Evolutionary conservation across 805 yeast species (phyloP).

Genomic region (Candida anglica): DNA sequence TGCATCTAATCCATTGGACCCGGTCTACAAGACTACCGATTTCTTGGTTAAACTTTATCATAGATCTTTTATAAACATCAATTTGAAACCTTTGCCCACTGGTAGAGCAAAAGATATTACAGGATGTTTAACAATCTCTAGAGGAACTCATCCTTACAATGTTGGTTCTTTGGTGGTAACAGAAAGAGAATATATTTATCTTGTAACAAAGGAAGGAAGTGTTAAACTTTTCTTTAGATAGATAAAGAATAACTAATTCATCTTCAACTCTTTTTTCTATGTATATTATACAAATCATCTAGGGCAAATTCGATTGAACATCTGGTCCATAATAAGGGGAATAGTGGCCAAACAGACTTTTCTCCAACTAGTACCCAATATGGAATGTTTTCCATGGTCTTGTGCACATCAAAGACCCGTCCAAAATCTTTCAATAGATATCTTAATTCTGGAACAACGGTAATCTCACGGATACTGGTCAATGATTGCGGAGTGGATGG

Average conservation of each 20-base stretch:
- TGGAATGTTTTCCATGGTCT: slow-evolving; percentile 67
- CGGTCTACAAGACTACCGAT: slow-evolving; percentile 41
- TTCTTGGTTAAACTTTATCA: slow-evolving; percentile 47
- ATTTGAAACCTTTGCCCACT: slow-evolving; percentile 64
- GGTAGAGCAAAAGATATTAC: slow-evolving; percentile 83
- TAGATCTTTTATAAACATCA: slow-evolving; percentile 48
- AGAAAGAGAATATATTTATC: slow-evolving; percentile 64
- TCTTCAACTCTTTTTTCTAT: slow-evolving; percentile 22
- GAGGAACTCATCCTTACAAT: slow-evolving; percentile 46
- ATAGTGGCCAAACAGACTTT: slow-evolving; percentile 86
- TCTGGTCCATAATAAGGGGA: slow-evolving; percentile 80
- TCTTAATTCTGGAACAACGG: slow-evolving; percentile 83
- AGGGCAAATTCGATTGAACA: slow-evolving; percentile 87
- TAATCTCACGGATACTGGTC: slow-evolving; percentile 62
- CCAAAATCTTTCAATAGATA: slow-evolving; percentile 69
- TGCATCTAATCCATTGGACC: slow-evolving; percentile 18
- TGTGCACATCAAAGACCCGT: slow-evolving; percentile 72
- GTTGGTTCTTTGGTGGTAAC: slow-evolving; percentile 20
- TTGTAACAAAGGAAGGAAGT: slow-evolving; percentile 51
- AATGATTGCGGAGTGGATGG: slow-evolving; percentile 66
- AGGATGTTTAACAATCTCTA: slow-evolving; percentile 59
- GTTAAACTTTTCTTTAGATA: slow-evolving; percentile 44
- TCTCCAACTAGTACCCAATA: slow-evolving; percentile 93
- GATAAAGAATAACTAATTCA: slow-evolving; percentile 18
- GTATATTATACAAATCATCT: slow-evolving; percentile 63